These are phyloP conservation scores for Penicillium digitatum DNA, from an alignment of 2,329 filamentous ascomycete species.

Conservation along the genomic window DNA sequence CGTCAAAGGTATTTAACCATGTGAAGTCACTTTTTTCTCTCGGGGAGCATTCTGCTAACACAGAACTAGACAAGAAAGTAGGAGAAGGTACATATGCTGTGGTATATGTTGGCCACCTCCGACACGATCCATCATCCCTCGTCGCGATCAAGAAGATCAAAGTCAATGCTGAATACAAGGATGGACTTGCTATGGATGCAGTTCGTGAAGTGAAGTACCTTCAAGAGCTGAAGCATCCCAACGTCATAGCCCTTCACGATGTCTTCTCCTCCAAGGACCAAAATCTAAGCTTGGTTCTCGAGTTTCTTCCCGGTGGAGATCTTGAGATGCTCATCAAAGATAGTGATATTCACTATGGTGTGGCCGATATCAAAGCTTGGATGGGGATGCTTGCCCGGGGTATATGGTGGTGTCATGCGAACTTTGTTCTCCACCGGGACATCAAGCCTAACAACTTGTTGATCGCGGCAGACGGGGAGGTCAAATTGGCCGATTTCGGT, in stretches of 20 bases:
- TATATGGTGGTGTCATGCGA: slow-evolving; percentile 95
- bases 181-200: slow-evolving; percentile 90
- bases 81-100: slow-evolving; percentile 97
- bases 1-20: slow-evolving; percentile 62
- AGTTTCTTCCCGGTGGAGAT: slow-evolving; percentile 90
- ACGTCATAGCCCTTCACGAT: slow-evolving; percentile 87
- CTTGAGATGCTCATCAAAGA: slow-evolving; percentile 93
- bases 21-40: background rate
- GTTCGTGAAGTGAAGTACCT: slow-evolving; percentile 94
- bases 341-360: slow-evolving; percentile 73
- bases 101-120: slow-evolving; percentile 83
- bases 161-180: slow-evolving; percentile 61
- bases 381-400: slow-evolving; percentile 94
- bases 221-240: slow-evolving; percentile 88
- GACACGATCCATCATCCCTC: slow-evolving; percentile 63
- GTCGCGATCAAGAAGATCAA: slow-evolving; percentile 66
- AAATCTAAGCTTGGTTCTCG: slow-evolving; percentile 92
- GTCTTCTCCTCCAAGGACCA: slow-evolving; percentile 96
- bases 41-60: background rate
- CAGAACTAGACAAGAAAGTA: slow-evolving; percentile 68
- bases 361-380: slow-evolving; percentile 94
- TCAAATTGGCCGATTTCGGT: slow-evolving; percentile 97
- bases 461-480: slow-evolving; percentile 84
- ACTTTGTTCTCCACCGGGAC: slow-evolving; percentile 89
- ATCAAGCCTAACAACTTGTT: slow-evolving; percentile 99